Conservation (phyloP, 768 basidiomycete species). For the Rhizopogon vesiculosus region DNA sequence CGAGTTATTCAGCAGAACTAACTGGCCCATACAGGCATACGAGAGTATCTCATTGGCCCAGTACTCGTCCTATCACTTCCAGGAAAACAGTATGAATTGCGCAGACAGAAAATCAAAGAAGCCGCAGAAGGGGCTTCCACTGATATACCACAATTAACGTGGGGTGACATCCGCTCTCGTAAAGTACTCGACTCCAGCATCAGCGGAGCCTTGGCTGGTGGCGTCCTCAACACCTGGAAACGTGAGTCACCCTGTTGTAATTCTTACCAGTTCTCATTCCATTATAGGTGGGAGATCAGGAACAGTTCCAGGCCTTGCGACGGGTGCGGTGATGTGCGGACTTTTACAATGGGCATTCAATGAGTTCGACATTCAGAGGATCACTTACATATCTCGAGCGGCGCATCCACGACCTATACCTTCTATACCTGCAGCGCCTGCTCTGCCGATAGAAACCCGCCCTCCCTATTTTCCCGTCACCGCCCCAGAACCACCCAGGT, state of each 20-base stretch:
- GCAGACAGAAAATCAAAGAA: constrained; percentile 29
- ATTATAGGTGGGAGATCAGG: constrained; percentile 56
- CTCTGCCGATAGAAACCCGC: neutral
- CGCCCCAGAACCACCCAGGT: constrained; percentile 2
- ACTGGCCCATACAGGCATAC: constrained; percentile 43
- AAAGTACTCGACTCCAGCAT: constrained; percentile 67
- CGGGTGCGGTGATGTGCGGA: constrained; percentile 53
- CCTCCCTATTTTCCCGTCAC: neutral
- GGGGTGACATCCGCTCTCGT: constrained; percentile 51
- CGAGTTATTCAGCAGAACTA: neutral
- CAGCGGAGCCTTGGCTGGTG: constrained; percentile 68
- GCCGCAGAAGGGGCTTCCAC: constrained; percentile 14
- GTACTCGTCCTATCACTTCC: constrained; percentile 42
- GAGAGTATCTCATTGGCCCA: constrained; percentile 76
- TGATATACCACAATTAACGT: constrained; percentile 27
- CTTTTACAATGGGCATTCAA: constrained; percentile 68
- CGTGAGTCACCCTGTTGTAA: constrained; percentile 37
- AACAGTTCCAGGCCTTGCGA: constrained; percentile 53
- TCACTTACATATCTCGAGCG: constrained; percentile 49
- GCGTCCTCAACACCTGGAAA: constrained; percentile 50
- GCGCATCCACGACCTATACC: constrained; percentile 9
- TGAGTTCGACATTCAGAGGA: constrained; percentile 54
- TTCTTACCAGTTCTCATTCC: neutral
- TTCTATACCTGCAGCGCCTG: neutral
- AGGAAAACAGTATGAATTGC: constrained; percentile 41